Evolutionary conservation across 1,284 basidiomycete genomes (phyloP), one percentile per base, ranked within the genome.

Genomic region (Coniferiporia sulphurascens): DNA sequence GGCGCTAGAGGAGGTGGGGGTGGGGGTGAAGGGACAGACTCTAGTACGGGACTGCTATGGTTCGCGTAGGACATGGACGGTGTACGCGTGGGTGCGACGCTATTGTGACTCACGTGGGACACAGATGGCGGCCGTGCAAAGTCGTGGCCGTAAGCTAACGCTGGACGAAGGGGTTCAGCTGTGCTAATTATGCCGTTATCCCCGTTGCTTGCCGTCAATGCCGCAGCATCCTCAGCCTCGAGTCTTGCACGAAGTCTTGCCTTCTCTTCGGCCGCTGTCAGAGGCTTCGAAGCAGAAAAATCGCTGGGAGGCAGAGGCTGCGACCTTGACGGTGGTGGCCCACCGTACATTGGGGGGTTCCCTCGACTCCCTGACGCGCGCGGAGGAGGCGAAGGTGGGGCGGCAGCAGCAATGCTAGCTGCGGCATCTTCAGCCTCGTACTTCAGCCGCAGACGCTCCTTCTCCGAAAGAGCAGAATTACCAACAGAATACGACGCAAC

Each of bases 181-280:
- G 67, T 67, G n/a, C 21, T 43, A 22, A 27, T 35, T 57, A 19
- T 60, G 38, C 15, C 63, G 46, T 4, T 65, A 58, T 58, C 63
- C 62, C 43, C 63, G 58, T 64, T 64, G 58, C 59, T 61, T 13
- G 59, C 64, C 12, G 58, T 56, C 54, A 65, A 64, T 9, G 51
- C 44, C 1, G 65, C 62, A 10, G 60, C 64, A 73, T 77, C 80
- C 63, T 85, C 81, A 0, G 78, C 78, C 35, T 82, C 87, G 63
- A 82, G 88, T 68, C 78, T 80, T 1, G 85, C 85, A 48, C 74
- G 76, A 19, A 91, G 69, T 56, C 82, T 71, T 15, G 87, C 87
- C 71, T 91, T 91, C 71, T 92, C 89, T 66, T 91, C 87, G 0
- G 81, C 83, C 4, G 89, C 89, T 3, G 83, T 86, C 62, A 91